Evolutionary conservation across 768 basidiomycete species (phyloP).

Genomic region (Tephrocybe sp.): DNA sequence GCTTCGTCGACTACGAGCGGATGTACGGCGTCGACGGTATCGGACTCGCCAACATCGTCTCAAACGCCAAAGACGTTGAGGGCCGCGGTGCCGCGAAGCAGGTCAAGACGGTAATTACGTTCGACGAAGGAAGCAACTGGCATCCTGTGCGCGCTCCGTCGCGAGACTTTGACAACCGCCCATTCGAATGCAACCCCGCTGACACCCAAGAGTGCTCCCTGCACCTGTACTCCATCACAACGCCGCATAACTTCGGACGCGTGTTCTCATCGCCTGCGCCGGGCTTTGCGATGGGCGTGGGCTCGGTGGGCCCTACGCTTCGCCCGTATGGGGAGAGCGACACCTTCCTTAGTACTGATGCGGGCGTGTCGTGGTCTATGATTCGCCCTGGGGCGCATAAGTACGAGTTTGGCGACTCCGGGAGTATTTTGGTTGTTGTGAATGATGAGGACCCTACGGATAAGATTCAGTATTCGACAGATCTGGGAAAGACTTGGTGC

Average conservation of each 20-base stretch:
- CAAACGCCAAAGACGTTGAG: conserved; percentile 83
- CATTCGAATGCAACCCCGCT: conserved; percentile 58
- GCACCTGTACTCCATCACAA: conserved; percentile 91
- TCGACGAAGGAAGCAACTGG: conserved; percentile 91
- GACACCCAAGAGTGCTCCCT: conserved; percentile 69
- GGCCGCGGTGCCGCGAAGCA: conserved; percentile 64
- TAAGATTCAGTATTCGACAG: conserved; percentile 71
- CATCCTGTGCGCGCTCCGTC: conserved; percentile 54
- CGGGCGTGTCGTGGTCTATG: conserved; percentile 85
- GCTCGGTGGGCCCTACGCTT: conserved; percentile 72
- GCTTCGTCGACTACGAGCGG: conserved; percentile 92
- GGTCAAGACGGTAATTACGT: conserved; percentile 80
- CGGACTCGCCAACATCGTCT: conserved; percentile 85
- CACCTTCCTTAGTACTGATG: conserved; percentile 91
- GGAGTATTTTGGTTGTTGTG: conserved; percentile 73
- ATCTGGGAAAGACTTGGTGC: conserved; percentile 83
- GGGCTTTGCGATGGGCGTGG: conserved; percentile 96
- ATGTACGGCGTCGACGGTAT: conserved; percentile 87
- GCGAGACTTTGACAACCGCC: conserved; percentile 55
- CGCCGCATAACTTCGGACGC: conserved; percentile 90
- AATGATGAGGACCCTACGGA: conserved; percentile 83
- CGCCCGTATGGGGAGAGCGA: conserved; percentile 81
- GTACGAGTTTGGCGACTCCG: conserved; percentile 95
- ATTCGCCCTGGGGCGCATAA: conserved; percentile 74
- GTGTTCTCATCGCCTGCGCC: conserved; percentile 95